Evolutionary conservation across 805 yeast species (phyloP).

Genomic region (Candida awuae): DNA sequence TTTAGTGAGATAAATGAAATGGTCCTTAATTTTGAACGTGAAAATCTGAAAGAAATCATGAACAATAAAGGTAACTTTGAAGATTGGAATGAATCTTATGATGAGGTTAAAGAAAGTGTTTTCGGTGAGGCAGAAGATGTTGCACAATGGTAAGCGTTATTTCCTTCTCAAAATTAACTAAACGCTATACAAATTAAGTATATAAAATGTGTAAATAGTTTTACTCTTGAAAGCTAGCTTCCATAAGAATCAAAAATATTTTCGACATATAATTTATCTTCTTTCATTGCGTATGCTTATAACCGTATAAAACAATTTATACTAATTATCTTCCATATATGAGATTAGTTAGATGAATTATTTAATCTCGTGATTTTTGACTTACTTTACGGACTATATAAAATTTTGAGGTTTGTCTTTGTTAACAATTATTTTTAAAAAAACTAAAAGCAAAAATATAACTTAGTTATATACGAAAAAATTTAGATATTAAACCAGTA

Average conservation of each 20-base stretch:
- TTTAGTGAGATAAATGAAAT: constrained; percentile 72
- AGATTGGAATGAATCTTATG: constrained; percentile 37
- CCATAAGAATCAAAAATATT: too few species aligned
- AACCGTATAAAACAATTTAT: too few species aligned
- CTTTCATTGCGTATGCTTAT: too few species aligned
- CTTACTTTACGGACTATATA: too few species aligned
- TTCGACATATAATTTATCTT: too few species aligned
- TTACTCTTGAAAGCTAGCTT: too few species aligned
- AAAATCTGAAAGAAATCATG: constrained; percentile 53
- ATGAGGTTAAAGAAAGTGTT: constrained; percentile 53
- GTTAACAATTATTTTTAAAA: too few species aligned
- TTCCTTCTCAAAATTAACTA: too few species aligned
- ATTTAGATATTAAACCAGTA: constrained; percentile 15
- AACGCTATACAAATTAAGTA: too few species aligned
- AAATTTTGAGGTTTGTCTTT: too few species aligned
- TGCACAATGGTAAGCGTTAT: constrained; percentile 64
- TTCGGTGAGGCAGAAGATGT: constrained; percentile 97
- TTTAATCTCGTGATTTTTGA: not conserved
- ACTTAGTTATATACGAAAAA: not conserved
- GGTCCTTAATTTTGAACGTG: constrained; percentile 56
- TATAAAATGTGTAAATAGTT: too few species aligned
- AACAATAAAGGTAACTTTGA: constrained; percentile 39
- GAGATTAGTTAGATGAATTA: not conserved
- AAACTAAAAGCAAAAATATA: not conserved
- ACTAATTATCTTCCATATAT: too few species aligned